These are phyloP conservation scores for Trichoderma endophyticum DNA, from an alignment of 2,329 filamentous ascomycete species.

Conservation along the genomic window DNA sequence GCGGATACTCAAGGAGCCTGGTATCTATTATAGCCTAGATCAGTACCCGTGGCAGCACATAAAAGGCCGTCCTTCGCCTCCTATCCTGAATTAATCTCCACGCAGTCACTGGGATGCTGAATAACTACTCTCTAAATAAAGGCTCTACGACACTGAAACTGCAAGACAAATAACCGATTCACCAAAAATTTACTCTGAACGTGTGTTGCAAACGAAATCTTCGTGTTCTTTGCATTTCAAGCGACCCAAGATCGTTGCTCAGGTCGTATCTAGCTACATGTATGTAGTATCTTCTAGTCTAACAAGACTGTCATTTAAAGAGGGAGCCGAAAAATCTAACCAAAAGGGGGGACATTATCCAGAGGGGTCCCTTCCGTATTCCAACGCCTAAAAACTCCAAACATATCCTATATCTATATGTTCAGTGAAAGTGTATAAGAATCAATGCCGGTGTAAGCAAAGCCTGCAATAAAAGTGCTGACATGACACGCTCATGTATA, in stretches of 20 bases:
- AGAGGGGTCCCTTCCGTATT: neutral
- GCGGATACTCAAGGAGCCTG: neutral
- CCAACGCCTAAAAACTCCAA: neutral
- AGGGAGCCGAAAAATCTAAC: neutral
- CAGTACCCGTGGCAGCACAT: neutral
- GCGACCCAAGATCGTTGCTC: neutral
- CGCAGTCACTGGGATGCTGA: neutral
- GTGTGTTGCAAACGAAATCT: neutral
- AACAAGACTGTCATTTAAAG: neutral
- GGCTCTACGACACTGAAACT: neutral
- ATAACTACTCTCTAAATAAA: neutral
- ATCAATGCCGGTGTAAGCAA: neutral
- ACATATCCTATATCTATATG: conserved; percentile 11
- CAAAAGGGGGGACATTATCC: neutral
- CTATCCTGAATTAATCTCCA: neutral
- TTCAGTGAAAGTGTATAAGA: conserved; percentile 1
- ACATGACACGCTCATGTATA: conserved; percentile 3
- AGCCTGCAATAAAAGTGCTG: neutral
- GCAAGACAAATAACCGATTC: neutral
- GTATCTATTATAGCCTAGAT: neutral
- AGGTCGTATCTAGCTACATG: neutral
- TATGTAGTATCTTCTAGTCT: neutral
- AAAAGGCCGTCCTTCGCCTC: neutral
- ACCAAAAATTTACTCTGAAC: neutral
- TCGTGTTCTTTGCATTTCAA: neutral